Conservation (phyloP, 2,329 filamentous ascomycete species). For the Tolypocladium sp. region DNA sequence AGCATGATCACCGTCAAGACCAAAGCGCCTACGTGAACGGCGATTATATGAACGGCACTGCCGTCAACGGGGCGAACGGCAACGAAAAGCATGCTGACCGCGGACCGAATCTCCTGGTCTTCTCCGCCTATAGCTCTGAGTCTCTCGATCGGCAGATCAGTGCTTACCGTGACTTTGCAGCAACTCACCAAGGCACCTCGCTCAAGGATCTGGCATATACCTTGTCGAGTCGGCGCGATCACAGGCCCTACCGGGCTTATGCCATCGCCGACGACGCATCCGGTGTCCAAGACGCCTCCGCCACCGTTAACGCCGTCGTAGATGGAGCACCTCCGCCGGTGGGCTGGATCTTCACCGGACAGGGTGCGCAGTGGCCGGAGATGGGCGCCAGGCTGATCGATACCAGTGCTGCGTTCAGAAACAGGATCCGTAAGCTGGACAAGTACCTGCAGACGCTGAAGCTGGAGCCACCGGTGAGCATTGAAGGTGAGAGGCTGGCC, state of each 20-base stretch:
- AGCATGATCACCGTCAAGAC: too few relatives aligned
- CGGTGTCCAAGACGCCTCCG: too few relatives aligned
- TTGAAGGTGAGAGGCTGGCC: constrained; percentile 8
- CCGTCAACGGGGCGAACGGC: neutral
- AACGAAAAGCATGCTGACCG: too few relatives aligned
- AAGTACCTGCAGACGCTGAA: constrained; percentile 2
- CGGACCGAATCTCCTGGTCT: neutral
- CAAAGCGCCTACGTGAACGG: too few relatives aligned
- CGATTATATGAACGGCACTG: too few relatives aligned
- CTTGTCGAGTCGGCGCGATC: neutral
- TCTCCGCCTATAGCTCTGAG: neutral
- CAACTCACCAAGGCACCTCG: neutral
- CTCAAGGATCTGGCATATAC: neutral
- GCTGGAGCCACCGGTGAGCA: constrained; percentile 1
- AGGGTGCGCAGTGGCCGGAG: constrained; percentile 24
- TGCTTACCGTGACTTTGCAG: constrained; percentile 2
- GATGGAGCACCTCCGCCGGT: neutral
- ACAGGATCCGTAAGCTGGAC: constrained; percentile 4
- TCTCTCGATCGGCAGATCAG: constrained; percentile 13
- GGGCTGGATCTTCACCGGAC: constrained; percentile 21
- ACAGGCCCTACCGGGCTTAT: neutral
- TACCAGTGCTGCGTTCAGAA: constrained; percentile 1
- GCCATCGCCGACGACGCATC: neutral
- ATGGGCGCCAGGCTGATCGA: constrained; percentile 17
- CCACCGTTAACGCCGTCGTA: constrained; percentile 2